Percentiles rank a stretch among this genome's conserved stretches.
These are phyloP conservation scores for Globisporangium lucens DNA, from an alignment of 352 stramenopile genomes.

Conservation along the genomic window DNA sequence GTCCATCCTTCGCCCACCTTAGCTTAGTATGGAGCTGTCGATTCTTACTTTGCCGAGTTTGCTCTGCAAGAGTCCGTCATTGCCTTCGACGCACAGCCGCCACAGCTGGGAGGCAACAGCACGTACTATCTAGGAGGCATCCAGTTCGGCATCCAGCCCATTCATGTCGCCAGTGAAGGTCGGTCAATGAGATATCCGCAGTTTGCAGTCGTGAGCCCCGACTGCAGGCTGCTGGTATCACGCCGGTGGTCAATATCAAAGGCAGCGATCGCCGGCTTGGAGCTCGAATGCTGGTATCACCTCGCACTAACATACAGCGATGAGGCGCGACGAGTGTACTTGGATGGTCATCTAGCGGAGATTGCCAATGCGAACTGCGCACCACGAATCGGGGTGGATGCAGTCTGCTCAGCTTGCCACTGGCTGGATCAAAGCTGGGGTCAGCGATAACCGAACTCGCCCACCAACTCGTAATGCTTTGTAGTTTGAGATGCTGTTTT, in stretches of 20 bases:
- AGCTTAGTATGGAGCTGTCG: too few relatives aligned
- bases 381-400: too few relatives aligned
- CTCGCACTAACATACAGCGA: constrained; percentile 37
- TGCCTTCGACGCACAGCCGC: neutral
- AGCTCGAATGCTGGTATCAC: constrained; percentile 37
- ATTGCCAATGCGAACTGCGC: neutral
- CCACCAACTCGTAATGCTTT: too few relatives aligned
- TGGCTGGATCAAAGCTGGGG: too few relatives aligned
- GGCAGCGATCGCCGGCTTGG: constrained; percentile 21
- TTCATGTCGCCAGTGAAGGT: constrained; percentile 24
- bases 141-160: constrained; percentile 39
- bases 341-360: constrained; percentile 28
- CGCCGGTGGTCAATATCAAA: neutral
- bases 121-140: constrained; percentile 20
- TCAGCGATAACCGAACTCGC: too few relatives aligned
- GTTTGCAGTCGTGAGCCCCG: constrained; percentile 34
- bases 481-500: too few relatives aligned
- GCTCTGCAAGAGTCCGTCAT: neutral
- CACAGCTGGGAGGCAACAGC: neutral
- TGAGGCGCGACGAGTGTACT: constrained; percentile 29
- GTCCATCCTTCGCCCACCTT: too few relatives aligned
- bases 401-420: too few relatives aligned
- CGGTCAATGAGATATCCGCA: constrained; percentile 33
- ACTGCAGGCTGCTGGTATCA: constrained; percentile 8
- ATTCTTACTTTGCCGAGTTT: too few relatives aligned